Evolutionary conservation across 208 protist species (phyloP).

Genomic region (Sergeia podlipaevii): DNA sequence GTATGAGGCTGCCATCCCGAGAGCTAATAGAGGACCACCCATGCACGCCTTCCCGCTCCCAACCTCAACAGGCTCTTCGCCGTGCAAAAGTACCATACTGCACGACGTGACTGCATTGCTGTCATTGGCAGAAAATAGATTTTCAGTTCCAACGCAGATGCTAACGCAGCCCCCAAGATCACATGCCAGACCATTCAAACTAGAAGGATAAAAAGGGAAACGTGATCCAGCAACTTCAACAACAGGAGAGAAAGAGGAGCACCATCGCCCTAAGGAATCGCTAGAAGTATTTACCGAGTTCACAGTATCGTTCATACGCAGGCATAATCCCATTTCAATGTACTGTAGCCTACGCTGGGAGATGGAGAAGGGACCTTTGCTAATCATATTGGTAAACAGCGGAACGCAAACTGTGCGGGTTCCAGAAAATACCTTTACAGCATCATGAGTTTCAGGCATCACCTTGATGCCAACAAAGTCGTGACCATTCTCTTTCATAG

Average conservation of each 20-base stretch:
- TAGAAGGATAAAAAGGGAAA: constrained; percentile 79
- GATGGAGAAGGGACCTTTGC: constrained; percentile 20
- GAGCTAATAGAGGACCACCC: constrained; percentile 29
- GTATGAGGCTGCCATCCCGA: constrained; percentile 43
- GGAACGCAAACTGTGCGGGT: constrained; percentile 54
- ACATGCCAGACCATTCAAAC: constrained; percentile 45
- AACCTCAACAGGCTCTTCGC: constrained; percentile 66
- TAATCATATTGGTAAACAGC: constrained; percentile 60
- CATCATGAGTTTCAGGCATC: constrained; percentile 34
- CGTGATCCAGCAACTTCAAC: constrained; percentile 73
- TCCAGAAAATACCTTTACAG: constrained; percentile 35
- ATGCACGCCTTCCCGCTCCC: constrained; percentile 53
- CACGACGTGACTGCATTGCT: constrained; percentile 19
- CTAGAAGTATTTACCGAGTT: too few species aligned
- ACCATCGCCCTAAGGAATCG: too few species aligned
- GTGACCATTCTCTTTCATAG: constrained; percentile 44
- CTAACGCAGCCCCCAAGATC: constrained; percentile 63
- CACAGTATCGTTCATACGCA: constrained; percentile 29
- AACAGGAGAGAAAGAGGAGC: constrained; percentile 28
- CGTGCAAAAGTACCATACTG: constrained; percentile 54
- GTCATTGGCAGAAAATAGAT: constrained; percentile 11
- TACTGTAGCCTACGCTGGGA: constrained; percentile 60
- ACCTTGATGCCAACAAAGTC: constrained; percentile 74
- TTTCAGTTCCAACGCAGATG: constrained; percentile 36
- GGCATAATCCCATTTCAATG: constrained; percentile 56